Percentiles rank a stretch among this genome's conserved stretches.
Evolutionary conservation across 2,329 filamentous ascomycete species (phyloP).

Genomic region (Rhynchosporium secalis): DNA sequence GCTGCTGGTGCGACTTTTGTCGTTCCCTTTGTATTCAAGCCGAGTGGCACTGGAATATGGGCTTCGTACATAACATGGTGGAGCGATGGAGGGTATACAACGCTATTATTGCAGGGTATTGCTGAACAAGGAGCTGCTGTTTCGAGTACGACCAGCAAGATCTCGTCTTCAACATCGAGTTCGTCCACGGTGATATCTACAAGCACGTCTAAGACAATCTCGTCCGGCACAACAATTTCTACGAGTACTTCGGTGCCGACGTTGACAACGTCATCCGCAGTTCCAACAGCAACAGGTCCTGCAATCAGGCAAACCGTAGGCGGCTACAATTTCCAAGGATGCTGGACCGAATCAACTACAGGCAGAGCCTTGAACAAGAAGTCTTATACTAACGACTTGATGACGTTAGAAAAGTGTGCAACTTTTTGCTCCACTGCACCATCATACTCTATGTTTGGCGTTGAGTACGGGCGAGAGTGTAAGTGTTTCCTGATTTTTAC

Average conservation of each 20-base stretch:
- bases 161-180: background rate
- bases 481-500: background rate
- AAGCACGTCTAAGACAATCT: background rate
- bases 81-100: slow-evolving; percentile 15
- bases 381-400: slow-evolving; percentile 30
- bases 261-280: background rate
- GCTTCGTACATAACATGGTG: slow-evolving; percentile 14
- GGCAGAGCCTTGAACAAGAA: slow-evolving; percentile 32
- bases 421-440: slow-evolving; percentile 29
- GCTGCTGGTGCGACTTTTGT: slow-evolving; percentile 3
- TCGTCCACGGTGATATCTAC: background rate
- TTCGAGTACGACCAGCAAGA: background rate
- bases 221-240: background rate
- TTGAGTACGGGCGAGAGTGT: slow-evolving; percentile 44
- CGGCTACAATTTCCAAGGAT: slow-evolving; percentile 35
- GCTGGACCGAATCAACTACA: slow-evolving; percentile 37
- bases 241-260: background rate
- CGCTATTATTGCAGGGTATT: slow-evolving; percentile 12
- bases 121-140: slow-evolving; percentile 9
- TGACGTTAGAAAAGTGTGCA: slow-evolving; percentile 40
- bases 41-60: slow-evolving; percentile 11
- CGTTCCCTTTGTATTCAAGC: slow-evolving; percentile 12
- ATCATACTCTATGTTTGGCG: slow-evolving; percentile 41
- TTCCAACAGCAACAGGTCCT: slow-evolving; percentile 13
- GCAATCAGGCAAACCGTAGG: slow-evolving; percentile 28